Base-by-base conservation (phyloP, 257 asterid species). In the Primulina eburnea region DNA sequence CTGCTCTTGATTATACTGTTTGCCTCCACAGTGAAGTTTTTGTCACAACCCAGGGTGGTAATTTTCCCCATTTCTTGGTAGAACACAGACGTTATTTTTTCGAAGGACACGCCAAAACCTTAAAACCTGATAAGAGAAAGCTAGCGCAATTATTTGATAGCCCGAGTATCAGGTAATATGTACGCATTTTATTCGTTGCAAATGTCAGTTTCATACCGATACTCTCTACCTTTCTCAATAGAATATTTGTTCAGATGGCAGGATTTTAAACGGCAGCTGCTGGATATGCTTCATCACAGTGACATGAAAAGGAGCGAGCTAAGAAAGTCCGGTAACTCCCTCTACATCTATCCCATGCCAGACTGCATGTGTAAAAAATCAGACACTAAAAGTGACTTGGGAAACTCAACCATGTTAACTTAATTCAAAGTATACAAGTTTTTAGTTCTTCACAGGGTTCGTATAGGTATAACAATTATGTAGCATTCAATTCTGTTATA, bases 1-100 rank as follows among this genome's bases (percentile, higher is more conserved):
- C 99, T 37, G 99, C 99, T 60, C 89, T 93, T 6, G 99, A 93
- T 84, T 94, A 94, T 71, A 94, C 99, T 1, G 97, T 91, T 76
- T 94, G 99, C 85, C 95, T 94, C 76, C 90, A 89, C 69, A 91
- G 97, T 70, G 97, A 94, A 82, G 97, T 84, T 65, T 94, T 94
- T 65, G 90, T 89, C 55, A 91, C 97, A 1, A 94, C 99, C 21
- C 99, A 94, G 30, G 99, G 99, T 26, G 99, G 97, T 75, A 94
- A 94, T 72, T 94, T 94, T 62, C 99, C 99, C 33, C 99, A 94
- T 85, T 94, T 94, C 89, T 82, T 91, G 93, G 89, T 88, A 50
- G 99, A 97, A 33, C 99, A 94, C 76, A 80, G 99, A 71, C 96
- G 97, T 32, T 94, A 94, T 77, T 79, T 91, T 16, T 77, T 87